Evolutionary conservation across 805 yeast species (phyloP), one percentile per base, ranked within the genome.

Genomic region (Nakazawaea wyomingensis): DNA sequence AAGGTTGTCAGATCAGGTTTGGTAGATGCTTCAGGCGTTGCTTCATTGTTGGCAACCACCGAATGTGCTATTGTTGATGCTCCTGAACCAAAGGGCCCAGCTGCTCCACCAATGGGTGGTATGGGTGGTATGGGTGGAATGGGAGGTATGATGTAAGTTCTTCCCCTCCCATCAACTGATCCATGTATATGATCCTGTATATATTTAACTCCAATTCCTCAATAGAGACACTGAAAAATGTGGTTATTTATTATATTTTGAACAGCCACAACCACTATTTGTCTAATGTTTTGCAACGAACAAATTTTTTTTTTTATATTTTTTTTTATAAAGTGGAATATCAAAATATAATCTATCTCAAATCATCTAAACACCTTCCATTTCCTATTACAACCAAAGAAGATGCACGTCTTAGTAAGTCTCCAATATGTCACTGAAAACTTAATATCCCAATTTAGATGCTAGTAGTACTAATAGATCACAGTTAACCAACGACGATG

Each of bases 21-120:
- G 59, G 87, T 87, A 45, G 98, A 93, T 60, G 98, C 99, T 49
- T 78, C 95, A 39, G 96, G 98, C 72, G 97, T 93, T 50, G 98
- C 99, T 37, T 88, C 96, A 24, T 74, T 93, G 64, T 76, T 93
- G 65, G 97, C 98, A 51, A 91, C 98, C 47, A 91, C 99, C 51
- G 99, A 93, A 72, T 95, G 96, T 66, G 97, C 97, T 50, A 87
- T 93, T 59, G 96, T 89, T 47, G 96, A 85, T 56, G 96, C 95
- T 51, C 95, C 97, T 56, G 83, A 80, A 66, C 93, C 91, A 59
- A 69, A 72, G 68, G 69, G 68, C 51, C 67, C 79, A 46, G 76
- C 76, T 51, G 71, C 74, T 53, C 75, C 71, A 47, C 76, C 76
- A 45, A 72, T 74, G 68, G 82, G 81, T 45, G 83, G 82, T 52